Evolutionary conservation across 192 early-diverging fungal genomes (phyloP), one percentile per base, ranked within the genome.

Genomic region (Gryganskiella cystojenkinii): DNA sequence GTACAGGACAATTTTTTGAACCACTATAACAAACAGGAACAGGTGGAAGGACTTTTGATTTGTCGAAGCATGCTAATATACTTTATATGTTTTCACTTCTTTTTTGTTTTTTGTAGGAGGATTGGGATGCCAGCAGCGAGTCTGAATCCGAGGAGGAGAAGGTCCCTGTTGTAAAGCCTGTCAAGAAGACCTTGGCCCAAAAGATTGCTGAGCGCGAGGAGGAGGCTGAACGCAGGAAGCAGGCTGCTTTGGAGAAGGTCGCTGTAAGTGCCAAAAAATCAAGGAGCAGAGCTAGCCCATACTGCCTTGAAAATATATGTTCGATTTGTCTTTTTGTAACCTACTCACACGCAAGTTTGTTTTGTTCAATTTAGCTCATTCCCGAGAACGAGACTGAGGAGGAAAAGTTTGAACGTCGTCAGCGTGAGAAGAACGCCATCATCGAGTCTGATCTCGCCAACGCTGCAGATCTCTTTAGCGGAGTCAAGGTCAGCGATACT

Each of bases 361-460:
- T 27, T 42, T 61, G 49, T 28, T 47, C 47, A 6, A 13, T 14
- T 55, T 73, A 71, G 84, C 79, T 43, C 24, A 70, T 61, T 49
- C 68, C 64, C 20, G 75, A 68, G 44, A 74, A 67, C 3, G 82
- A 83, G 28, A 81, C 74, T 22, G 82, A 89, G 34, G 91, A 91
- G 58, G 87, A 88, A 45, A 72, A 64, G 25, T 78, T 82, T 70
- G 85, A 83, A 51, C 84, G 79, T 70, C 88, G 81, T 63, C 67
- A 72, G 67, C 85, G 88, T 34, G 83, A 84, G 55, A 85, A 82
- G 47, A 70, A 83, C 71, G 72, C 84, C 25, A 82, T 92, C 64
- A 67, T 90, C 33, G 88, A 90, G 55, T 65, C 90, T 22, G 92
- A 94, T 67, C 54, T 88, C 43, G 71, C 85, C 65, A 90, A 87